phyloP scores from a whole-genome alignment of 257 asterid species.

The Thymus mandschuricus region DNA sequence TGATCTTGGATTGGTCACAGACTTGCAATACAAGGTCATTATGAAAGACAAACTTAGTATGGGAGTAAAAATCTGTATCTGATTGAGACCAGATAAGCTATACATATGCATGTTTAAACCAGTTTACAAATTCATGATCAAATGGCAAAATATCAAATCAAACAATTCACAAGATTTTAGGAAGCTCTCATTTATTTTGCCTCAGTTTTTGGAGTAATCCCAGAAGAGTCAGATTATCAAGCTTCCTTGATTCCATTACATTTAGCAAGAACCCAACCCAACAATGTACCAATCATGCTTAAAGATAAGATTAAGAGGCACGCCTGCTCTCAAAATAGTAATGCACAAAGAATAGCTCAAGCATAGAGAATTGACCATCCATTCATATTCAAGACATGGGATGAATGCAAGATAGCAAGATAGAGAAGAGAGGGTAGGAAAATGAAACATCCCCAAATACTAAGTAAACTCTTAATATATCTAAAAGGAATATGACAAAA shows the following conservation, averaged over 20 bases:
- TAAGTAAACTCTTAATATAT: neutral
- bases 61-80: neutral
- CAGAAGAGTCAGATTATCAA: neutral
- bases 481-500: neutral
- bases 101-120: slow-evolving; percentile 12
- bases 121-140: slow-evolving; percentile 16
- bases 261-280: slow-evolving; percentile 19
- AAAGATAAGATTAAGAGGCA: slow-evolving; percentile 14
- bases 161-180: neutral
- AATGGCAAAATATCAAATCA: slow-evolving; percentile 11
- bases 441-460: neutral
- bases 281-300: neutral
- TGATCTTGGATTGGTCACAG: slow-evolving; percentile 13
- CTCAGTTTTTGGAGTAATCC: slow-evolving; percentile 7
- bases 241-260: slow-evolving; percentile 11
- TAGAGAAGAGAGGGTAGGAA: neutral
- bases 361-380: neutral
- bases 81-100: slow-evolving; percentile 15
- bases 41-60: slow-evolving; percentile 24
- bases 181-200: neutral
- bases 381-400: slow-evolving; percentile 12
- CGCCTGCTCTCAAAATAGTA: slow-evolving; percentile 11
- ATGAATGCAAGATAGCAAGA: slow-evolving; percentile 14
- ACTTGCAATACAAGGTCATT: slow-evolving; percentile 13
- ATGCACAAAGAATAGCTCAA: slow-evolving; percentile 14